Base-by-base conservation (phyloP, 495 filamentous ascomycete genomes). In the Articulospora tetracladia region DNA sequence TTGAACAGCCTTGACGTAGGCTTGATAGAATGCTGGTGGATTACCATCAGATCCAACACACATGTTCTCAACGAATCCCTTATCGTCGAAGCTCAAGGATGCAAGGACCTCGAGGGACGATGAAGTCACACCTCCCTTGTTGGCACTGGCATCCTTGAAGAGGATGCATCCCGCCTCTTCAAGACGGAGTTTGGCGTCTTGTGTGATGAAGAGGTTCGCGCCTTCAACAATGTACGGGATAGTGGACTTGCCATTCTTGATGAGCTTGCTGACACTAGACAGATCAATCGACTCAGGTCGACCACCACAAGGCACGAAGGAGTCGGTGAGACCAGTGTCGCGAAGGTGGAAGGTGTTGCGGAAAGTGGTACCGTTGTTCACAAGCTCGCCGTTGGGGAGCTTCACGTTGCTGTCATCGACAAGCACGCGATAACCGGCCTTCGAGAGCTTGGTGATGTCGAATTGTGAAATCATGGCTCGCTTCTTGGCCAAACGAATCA, bases 61-160 rank as follows among this genome's bases (percentile, higher is more conserved):
- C 95, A 98, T 98, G 76, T 98, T 84, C 73, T 91, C 81, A 39
- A 85, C 83, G 72, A 98, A 98, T 57, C 86, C 86, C 53, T 82
- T 73, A 62, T 98, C 93, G 71, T 98, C 87, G 70, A 98, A 97
- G 47, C 90, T 93, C 55, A 98, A 82, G 0, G 92, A 92, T 11
- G 94, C 94, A 19, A 98, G 82, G 3, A 98, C 94, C 67, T 98
- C 94, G 48, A 98, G 84, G 4, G 94, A 98, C 0, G 94, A 98
- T n/a, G 91, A 96, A 6, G 94, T 98, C 50, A 98, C 94, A 71
- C 94, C 94, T 67, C 94, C 94, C 80, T 98, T 98, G 81, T 98
- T 98, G 46, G 95, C 92, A 46, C 91, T 96, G 13, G 94, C 94
- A 74, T 98, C 94, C 79, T 98, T 98, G 83, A 90, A 98, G 46